Evolutionary conservation across 192 early-diverging fungal species (phyloP), one percentile per base, ranked within the genome.

Genomic region (Podila epigama): DNA sequence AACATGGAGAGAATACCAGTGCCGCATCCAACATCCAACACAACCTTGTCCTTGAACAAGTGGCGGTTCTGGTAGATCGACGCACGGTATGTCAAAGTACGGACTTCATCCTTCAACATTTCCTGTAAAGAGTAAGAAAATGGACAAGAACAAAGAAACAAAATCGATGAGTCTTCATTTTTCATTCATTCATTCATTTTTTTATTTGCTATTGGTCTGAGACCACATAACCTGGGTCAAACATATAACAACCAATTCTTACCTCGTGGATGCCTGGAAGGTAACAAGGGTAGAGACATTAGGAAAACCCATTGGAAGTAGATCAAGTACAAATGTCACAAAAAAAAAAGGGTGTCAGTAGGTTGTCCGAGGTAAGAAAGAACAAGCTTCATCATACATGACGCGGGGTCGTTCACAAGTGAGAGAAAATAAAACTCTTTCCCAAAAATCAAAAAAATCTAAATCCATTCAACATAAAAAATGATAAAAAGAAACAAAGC

Each of bases 1-100:
- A 96, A 96, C 95, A 96, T 95, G 55, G 92, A 94, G 27, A 96
- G 80, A 51, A 96, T 96, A 22, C 95, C 95, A 5, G 95, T 96
- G 55, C 95, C 95, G 62, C 95, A 95, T 27, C 95, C 95, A 12
- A 96, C 92, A 75, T 96, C 95, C 29, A 95, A 80, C 11, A 96
- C 93, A 37, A 91, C 82, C 83, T 96, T 96, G 80, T 86, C 90
- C 73, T 93, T 91, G 84, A 96, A 95, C 32, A 90, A 68, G 77
- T 87, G 85, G 69, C 92, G 92, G 86, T 96, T 96, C 58, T 90
- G 79, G 83, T 93, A 94, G 28, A 94, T 89, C 56, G 90, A 92
- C 58, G 92, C 88, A 53, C 92, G 87, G 81, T 95, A 96, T 36
- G 86, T 85, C 53, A 92, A 88, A 15, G 94, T 96, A 29, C 93